These are phyloP conservation scores for Claviceps monticola DNA, from an alignment of 2,329 filamentous ascomycete genomes.

Conservation along the genomic window DNA sequence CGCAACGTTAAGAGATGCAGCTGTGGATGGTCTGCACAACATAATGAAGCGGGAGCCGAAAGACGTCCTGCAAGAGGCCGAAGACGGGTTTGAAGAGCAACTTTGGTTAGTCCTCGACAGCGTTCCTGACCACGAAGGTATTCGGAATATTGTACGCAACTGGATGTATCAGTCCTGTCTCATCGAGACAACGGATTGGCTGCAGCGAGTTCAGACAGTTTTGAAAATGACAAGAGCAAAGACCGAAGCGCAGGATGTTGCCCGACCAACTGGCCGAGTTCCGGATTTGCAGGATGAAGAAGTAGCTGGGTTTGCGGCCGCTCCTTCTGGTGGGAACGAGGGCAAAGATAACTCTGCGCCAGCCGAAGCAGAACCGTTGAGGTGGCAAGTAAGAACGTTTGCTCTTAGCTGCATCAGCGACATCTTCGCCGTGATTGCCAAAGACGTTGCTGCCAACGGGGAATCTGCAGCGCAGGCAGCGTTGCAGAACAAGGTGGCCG, in stretches of 20 bases:
- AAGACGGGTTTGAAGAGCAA: constrained; percentile 72
- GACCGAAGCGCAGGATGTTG: constrained; percentile 35
- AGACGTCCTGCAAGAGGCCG: constrained; percentile 64
- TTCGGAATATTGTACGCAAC: constrained; percentile 79
- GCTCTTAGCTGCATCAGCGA: constrained; percentile 81
- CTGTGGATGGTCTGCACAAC: constrained; percentile 80
- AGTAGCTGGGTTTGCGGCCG: constrained; percentile 85
- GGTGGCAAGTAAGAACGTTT: constrained; percentile 93
- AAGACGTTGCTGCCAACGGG: constrained; percentile 64
- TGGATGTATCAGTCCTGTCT: constrained; percentile 89
- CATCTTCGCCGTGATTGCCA: constrained; percentile 63
- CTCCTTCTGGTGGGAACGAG: constrained; percentile 46
- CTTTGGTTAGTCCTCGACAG: constrained; percentile 82
- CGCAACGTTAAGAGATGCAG: constrained; percentile 58
- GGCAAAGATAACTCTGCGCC: constrained; percentile 29
- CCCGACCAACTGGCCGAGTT: constrained; percentile 31
- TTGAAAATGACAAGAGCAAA: constrained; percentile 75
- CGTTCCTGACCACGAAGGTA: constrained; percentile 58
- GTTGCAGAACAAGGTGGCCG: constrained; percentile 71
- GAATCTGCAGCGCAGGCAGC: constrained; percentile 65
- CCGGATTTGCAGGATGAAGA: constrained; percentile 93
- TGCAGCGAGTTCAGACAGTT: constrained; percentile 75
- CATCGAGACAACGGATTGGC: constrained; percentile 68
- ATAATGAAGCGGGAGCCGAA: constrained; percentile 86
- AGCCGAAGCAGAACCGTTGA: constrained; percentile 69